These are phyloP conservation scores for Pythium phragmiticola DNA, from an alignment of 352 stramenopile genomes.

Conservation along the genomic window DNA sequence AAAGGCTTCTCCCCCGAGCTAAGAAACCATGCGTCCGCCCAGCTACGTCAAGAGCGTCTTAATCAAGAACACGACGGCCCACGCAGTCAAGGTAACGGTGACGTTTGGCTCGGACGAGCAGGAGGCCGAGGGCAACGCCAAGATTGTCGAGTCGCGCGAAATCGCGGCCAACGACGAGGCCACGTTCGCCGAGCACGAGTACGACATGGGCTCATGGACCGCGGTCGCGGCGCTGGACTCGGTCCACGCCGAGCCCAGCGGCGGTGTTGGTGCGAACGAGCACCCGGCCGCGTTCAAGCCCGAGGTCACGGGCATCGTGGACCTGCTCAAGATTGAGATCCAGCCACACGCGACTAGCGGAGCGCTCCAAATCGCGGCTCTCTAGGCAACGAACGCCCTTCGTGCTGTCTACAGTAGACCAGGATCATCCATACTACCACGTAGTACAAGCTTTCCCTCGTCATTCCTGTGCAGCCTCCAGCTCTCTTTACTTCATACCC, in stretches of 20 bases:
- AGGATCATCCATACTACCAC: too few species aligned
- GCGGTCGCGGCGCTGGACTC: conserved; percentile 57
- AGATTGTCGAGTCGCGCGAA: conserved; percentile 58
- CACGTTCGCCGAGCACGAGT: conserved; percentile 59
- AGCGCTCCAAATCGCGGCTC: conserved; percentile 44
- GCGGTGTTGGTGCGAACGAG: conserved; percentile 14
- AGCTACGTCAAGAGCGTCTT: conserved; percentile 73
- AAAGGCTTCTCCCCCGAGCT: background rate
- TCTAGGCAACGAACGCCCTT: conserved; percentile 12
- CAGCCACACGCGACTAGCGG: conserved; percentile 29
- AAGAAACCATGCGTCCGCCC: conserved; percentile 45
- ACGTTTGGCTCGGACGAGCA: conserved; percentile 72
- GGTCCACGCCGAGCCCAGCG: conserved; percentile 50
- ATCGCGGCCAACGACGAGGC: conserved; percentile 39
- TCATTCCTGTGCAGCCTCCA: background rate
- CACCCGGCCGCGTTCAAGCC: conserved; percentile 54
- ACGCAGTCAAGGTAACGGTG: conserved; percentile 55
- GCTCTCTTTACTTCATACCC: background rate
- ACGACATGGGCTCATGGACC: conserved; percentile 80
- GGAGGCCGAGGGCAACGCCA: conserved; percentile 59
- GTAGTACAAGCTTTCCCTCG: too few species aligned
- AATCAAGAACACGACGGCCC: conserved; percentile 65
- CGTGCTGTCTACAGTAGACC: too few species aligned
- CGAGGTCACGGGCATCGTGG: conserved; percentile 50
- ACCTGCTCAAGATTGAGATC: conserved; percentile 65